phyloP scores from a whole-genome alignment of 805 yeast genomes.

The Jamesozyma jinghongensis region DNA sequence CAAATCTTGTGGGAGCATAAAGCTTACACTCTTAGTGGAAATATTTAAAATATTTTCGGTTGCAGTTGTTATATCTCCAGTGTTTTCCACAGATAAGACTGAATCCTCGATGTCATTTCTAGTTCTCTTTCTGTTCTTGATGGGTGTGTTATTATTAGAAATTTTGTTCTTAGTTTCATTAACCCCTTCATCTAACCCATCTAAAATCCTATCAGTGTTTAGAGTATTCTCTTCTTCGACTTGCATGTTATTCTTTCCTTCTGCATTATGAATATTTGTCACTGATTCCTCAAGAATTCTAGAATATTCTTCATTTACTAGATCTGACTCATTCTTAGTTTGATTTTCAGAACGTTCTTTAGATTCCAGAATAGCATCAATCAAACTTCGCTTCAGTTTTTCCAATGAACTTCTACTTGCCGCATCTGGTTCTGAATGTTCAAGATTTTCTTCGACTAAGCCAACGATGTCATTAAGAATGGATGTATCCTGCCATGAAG shows the following conservation, averaged over 20 bases:
- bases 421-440: slow-evolving; percentile 27
- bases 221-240: neutral
- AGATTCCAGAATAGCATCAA: slow-evolving; percentile 9
- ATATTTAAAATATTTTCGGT: neutral
- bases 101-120: slow-evolving; percentile 7
- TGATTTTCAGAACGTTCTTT: slow-evolving; percentile 4
- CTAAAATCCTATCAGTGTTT: neutral
- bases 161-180: neutral
- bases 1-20: slow-evolving; percentile 4
- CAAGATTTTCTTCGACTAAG: slow-evolving; percentile 25
- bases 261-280: neutral
- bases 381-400: slow-evolving; percentile 19
- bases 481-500: slow-evolving; percentile 23
- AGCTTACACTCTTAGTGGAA: slow-evolving; percentile 9
- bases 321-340: neutral
- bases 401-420: slow-evolving; percentile 30
- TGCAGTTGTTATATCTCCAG: neutral
- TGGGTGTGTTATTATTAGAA: neutral
- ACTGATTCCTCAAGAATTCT: slow-evolving; percentile 15
- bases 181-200: neutral
- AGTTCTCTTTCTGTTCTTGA: slow-evolving; percentile 7
- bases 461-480: slow-evolving; percentile 23
- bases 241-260: neutral
- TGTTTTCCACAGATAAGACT: neutral
- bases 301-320: slow-evolving; percentile 16